Evolutionary conservation across 1,284 basidiomycete species (phyloP).

Genomic region (Puccinia polysora): DNA sequence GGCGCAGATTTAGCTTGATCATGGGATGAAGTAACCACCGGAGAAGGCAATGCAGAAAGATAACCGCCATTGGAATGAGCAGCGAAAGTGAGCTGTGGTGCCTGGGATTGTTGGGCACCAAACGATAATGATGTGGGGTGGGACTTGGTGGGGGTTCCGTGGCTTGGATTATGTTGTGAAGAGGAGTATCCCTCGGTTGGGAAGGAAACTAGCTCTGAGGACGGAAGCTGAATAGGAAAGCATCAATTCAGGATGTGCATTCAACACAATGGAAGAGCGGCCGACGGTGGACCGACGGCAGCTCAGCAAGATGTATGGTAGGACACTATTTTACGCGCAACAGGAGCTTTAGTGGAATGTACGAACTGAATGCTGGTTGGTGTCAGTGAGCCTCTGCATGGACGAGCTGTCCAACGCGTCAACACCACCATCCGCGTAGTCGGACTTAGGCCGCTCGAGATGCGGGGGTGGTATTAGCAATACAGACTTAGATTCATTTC

Average conservation of each 20-base stretch:
- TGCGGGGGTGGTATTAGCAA: neutral
- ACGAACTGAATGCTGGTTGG: conserved; percentile 21
- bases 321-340: too few species aligned
- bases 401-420: conserved; percentile 24
- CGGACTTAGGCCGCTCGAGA: neutral
- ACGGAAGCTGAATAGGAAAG: neutral
- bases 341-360: neutral
- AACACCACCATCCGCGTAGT: neutral
- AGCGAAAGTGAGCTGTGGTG: conserved; percentile 3
- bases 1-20: neutral
- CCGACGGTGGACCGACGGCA: neutral
- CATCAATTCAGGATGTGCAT: neutral
- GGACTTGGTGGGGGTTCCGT: conserved; percentile 1
- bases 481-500: neutral
- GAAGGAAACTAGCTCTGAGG: conserved; percentile 21
- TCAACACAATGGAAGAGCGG: neutral
- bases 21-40: conserved; percentile 2
- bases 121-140: conserved; percentile 18
- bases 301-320: too few species aligned
- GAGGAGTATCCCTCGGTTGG: neutral
- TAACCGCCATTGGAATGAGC: conserved; percentile 20
- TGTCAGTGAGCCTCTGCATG: neutral
- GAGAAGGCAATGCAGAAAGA: conserved; percentile 19
- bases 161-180: neutral
- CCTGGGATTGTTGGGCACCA: neutral